Evolutionary conservation across 2,329 filamentous ascomycete species (phyloP).

Genomic region (Apiospora sp.): DNA sequence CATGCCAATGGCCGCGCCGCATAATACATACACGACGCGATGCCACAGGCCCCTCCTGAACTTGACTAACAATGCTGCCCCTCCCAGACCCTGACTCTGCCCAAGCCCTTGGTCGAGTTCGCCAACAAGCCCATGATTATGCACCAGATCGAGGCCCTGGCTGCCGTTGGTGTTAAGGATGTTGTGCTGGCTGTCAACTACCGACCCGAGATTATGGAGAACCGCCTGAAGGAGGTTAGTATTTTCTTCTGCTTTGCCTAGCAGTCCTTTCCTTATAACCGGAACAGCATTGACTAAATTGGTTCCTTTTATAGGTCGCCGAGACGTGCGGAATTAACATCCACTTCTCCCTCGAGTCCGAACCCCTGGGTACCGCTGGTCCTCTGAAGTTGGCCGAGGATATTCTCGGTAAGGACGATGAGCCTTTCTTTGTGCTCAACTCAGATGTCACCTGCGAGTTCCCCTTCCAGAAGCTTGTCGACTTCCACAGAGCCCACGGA

Average conservation of each 20-base stretch:
- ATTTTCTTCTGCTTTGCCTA: neutral
- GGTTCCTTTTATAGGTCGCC: constrained; percentile 71
- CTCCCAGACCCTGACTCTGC: constrained; percentile 87
- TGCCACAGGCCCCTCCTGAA: neutral
- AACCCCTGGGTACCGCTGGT: constrained; percentile 93
- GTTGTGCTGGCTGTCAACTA: constrained; percentile 99
- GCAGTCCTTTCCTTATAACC: too few species aligned
- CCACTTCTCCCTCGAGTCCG: constrained; percentile 94
- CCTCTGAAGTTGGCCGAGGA: constrained; percentile 94
- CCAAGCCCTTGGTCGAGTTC: constrained; percentile 97
- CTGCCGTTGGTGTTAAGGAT: constrained; percentile 92
- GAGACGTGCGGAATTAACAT: constrained; percentile 93
- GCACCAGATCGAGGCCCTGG: constrained; percentile 95
- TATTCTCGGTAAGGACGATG: constrained; percentile 90
- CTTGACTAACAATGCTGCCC: constrained; percentile 33
- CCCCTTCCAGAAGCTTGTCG: constrained; percentile 87
- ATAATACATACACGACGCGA: neutral
- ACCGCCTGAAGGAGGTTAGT: constrained; percentile 84
- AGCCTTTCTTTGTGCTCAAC: constrained; percentile 98
- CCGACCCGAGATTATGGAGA: constrained; percentile 96
- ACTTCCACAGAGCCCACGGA: constrained; percentile 92
- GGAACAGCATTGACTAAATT: constrained; percentile 19
- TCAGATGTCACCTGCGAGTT: constrained; percentile 98
- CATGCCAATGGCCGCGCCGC: neutral
- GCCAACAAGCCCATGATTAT: constrained; percentile 99